These are phyloP conservation scores for Candida bentonensis DNA, from an alignment of 805 yeast species.

Conservation along the genomic window DNA sequence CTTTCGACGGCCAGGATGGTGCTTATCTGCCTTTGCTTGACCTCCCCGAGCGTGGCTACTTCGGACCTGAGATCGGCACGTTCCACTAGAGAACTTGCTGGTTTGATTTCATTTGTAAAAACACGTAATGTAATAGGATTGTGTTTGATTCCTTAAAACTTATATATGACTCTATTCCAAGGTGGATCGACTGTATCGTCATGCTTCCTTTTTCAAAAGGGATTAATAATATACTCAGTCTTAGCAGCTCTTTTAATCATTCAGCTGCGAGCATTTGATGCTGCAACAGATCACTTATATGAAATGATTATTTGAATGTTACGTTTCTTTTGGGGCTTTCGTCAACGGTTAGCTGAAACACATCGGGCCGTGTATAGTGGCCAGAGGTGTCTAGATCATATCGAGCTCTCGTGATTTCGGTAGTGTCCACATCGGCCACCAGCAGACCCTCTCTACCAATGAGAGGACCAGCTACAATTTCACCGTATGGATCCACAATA, in stretches of 20 bases:
- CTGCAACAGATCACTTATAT: not conserved
- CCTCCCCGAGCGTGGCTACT: constrained; percentile 15
- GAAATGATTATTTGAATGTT: not conserved
- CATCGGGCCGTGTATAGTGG: constrained; percentile 31
- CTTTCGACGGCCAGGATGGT: constrained; percentile 7
- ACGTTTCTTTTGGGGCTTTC: constrained; percentile 14
- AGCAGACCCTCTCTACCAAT: constrained; percentile 28
- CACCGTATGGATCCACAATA: constrained; percentile 30
- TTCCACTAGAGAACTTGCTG: constrained; percentile 5
- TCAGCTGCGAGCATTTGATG: no score
- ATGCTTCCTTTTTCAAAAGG: no score
- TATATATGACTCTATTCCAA: no score
- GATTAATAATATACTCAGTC: no score
- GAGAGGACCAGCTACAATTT: constrained; percentile 30
- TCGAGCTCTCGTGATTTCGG: constrained; percentile 25
- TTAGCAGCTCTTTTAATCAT: no score
- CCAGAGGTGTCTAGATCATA: constrained; percentile 31
- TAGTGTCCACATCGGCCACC: constrained; percentile 28
- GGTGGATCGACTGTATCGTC: no score
- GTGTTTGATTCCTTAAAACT: no score
- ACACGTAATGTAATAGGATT: no score
- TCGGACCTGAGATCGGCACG: constrained; percentile 18
- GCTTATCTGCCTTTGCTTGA: not conserved
- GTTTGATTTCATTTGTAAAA: no score
- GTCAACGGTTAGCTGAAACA: constrained; percentile 29